phyloP scores from a whole-genome alignment of 108 stramenopile genomes.

The Parmales sp. region DNA sequence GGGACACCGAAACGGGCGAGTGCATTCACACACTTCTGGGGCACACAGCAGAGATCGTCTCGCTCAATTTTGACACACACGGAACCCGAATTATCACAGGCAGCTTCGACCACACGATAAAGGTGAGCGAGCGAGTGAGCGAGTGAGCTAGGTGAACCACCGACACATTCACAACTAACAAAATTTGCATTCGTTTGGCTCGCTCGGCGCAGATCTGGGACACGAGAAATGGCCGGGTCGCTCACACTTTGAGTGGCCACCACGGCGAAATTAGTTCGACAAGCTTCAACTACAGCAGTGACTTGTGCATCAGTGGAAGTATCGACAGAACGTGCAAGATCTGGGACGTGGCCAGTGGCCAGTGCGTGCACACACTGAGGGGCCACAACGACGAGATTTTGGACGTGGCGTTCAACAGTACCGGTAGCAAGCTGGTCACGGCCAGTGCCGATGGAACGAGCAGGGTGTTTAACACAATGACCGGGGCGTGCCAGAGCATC shows the following conservation, averaged over 20 bases:
- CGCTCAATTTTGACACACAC: conserved; percentile 44
- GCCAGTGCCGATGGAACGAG: conserved; percentile 51
- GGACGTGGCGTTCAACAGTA: conserved; percentile 48
- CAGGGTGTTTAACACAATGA: conserved; percentile 52
- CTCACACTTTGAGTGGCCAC: conserved; percentile 47
- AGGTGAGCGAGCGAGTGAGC: too few species aligned
- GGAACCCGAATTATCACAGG: conserved; percentile 48
- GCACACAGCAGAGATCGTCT: conserved; percentile 54
- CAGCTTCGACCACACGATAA: conserved; percentile 50
- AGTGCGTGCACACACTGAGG: conserved; percentile 49
- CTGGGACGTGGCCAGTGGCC: conserved; percentile 44
- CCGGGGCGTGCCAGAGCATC: conserved; percentile 49
- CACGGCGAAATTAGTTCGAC: conserved; percentile 40
- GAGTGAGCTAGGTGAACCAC: too few species aligned
- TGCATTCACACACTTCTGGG: conserved; percentile 53
- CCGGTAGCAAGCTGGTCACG: conserved; percentile 45
- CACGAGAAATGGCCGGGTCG: conserved; percentile 41
- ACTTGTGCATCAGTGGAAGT: conserved; percentile 17
- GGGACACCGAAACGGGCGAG: conserved; percentile 16
- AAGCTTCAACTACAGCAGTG: conserved; percentile 1
- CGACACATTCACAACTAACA: too few species aligned
- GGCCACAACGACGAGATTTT: conserved; percentile 62
- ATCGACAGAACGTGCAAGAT: conserved; percentile 52
- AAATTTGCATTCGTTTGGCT: too few species aligned
- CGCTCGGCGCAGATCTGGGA: too few species aligned